Base-by-base conservation (phyloP, 108 stramenopile genomes). In the Seminavis robusta region DNA sequence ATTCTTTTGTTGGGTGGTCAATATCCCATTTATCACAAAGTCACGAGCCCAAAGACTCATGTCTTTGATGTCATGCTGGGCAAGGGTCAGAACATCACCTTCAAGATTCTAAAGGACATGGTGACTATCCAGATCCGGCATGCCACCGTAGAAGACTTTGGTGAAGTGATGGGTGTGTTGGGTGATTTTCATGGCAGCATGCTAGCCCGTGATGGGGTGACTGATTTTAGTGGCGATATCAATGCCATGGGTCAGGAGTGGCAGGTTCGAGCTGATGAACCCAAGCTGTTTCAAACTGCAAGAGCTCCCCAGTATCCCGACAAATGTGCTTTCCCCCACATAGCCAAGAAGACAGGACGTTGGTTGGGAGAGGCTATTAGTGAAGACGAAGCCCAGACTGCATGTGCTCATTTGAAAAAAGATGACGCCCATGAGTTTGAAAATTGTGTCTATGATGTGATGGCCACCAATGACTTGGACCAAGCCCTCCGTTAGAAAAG, bases 201-300 rank as follows among this genome's bases (percentile, higher is more conserved):
- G 31, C 13, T 68, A 1, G 67, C 51, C 17, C 67, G 67, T 38
- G 59, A 68, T 37, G 67, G 67, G 1, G 31, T 15, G 11, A 60
- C 52, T 3, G 45, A 47, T 3, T 15, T 61, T 11, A n/a, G n/a
- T n/a, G 31, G 27, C 2, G 59, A 61, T 28, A 23, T 19, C 25
- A 44, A 52, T 42, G 40, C 15, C 16, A 31, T 52, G 25, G 52
- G 61, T 20, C 40, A 26, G 1, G 40, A 45, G 23, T 59, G 57
- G 63, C 63, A 64, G 31, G 65, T 51, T 10, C 40, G 16, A 1
- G 55, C 25, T 21, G 8, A 31, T 15, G 65, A 65, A 1, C 27
- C 7, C 40, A 51, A 27, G 56, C 27, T 67, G 25, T 67, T 67
- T 25, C 39, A 48, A 16, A 49, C 11, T 15, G 32, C 26, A 3